Conservation (phyloP, 495 filamentous ascomycete species). For the Penicillium canescens region DNA sequence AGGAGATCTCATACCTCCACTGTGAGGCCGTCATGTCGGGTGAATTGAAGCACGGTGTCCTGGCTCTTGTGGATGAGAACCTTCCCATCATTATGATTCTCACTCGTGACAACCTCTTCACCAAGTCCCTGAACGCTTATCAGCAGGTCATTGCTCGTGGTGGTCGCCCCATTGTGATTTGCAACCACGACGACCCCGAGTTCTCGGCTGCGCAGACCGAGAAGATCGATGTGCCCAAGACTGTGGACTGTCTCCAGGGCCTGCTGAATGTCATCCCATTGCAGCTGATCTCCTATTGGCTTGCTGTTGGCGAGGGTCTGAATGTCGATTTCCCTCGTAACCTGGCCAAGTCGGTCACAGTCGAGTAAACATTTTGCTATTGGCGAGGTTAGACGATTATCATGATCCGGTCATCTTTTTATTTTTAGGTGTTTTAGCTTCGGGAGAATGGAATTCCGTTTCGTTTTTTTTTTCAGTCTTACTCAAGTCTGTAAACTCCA, state of each 20-base stretch:
- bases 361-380: slow-evolving; percentile 66
- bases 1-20: slow-evolving; percentile 99
- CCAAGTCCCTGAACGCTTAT: slow-evolving; percentile 96
- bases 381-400: slow-evolving; percentile 24
- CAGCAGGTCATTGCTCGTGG: slow-evolving; percentile 96
- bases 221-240: slow-evolving; percentile 96
- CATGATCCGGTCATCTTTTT: slow-evolving; percentile 26
- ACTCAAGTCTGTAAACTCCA: neutral
- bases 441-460: slow-evolving; percentile 21
- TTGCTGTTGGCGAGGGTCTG: slow-evolving; percentile 90
- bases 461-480: neutral
- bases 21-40: slow-evolving; percentile 99
- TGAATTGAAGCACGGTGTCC: slow-evolving; percentile 96
- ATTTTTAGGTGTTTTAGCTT: slow-evolving; percentile 25
- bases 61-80: slow-evolving; percentile 96
- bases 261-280: slow-evolving; percentile 96
- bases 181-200: slow-evolving; percentile 86
- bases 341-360: slow-evolving; percentile 97
- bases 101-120: slow-evolving; percentile 91
- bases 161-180: slow-evolving; percentile 97
- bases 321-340: slow-evolving; percentile 98
- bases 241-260: slow-evolving; percentile 92
- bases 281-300: slow-evolving; percentile 97
- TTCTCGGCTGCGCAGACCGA: slow-evolving; percentile 84
- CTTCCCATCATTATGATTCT: slow-evolving; percentile 99